Base-by-base conservation (phyloP, 768 basidiomycete species). In the Cubamyces sp. region DNA sequence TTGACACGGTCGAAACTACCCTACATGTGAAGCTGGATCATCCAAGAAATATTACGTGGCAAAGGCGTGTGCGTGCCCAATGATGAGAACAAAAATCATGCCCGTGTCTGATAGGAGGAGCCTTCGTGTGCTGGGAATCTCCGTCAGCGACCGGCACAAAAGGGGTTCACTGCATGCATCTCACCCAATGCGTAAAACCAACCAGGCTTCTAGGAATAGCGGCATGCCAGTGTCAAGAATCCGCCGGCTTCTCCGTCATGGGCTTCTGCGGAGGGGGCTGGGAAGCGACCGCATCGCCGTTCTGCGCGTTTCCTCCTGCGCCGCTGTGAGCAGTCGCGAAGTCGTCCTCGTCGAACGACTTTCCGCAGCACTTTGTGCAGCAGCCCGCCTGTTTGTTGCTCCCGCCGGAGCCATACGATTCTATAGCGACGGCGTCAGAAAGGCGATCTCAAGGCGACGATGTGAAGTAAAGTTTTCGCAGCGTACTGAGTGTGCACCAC, bases 331-430 rank as follows among this genome's bases (percentile, higher is more conserved):
- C 25, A 11, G 25, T 30, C 12, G 59, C 46, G 41, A 63, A 63
- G 8, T 58, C 56, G 45, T 63, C 62, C 45, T 63, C 56, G 52
- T 63, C 62, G 51, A 63, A 63, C 21, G 62, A 63, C 19, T 54
- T 34, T 2, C 45, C 30, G 46, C 56, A 63, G 46, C 57, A 63
- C n/a, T 39, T 5, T 15, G 56, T 46, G 26, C 62, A 63, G 45
- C 62, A 63, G 19, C 62, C 62, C 3, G 62, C 62, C n/a, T 55
- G 60, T 23, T 21, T 21, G 25, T 14, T 53, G 50, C 50, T 23
- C 8, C 50, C 21, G 9, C 61, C 50, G 1, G 30, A 26, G 6
- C 55, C 43, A 18, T 25, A 62, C 4, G 34, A 15, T 23, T 50
- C 60, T 56, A 30, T 3, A 37, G 28, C 9, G 5, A 43, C 30